Evolutionary conservation across 2,329 filamentous ascomycete species (phyloP).

Genomic region (Ambrosiella cleistominuta): DNA sequence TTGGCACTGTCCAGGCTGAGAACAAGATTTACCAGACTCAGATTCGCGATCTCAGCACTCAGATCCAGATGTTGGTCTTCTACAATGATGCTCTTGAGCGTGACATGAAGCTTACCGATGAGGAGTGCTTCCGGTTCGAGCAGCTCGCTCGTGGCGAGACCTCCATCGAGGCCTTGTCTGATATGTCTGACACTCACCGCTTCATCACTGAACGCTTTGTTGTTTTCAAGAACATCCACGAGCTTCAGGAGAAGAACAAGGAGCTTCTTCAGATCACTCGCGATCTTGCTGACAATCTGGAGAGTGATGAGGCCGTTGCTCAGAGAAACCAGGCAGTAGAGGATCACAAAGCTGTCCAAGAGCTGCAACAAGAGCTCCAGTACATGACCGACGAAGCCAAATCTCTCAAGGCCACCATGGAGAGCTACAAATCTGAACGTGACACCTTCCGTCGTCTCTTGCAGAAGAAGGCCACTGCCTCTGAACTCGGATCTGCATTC

Average conservation of each 20-base stretch:
- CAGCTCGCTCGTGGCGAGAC: slow-evolving; percentile 62
- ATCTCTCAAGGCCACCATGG: slow-evolving; percentile 64
- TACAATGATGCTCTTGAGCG: slow-evolving; percentile 71
- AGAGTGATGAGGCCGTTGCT: slow-evolving; percentile 68
- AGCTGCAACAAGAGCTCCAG: slow-evolving; percentile 53
- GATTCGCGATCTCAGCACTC: slow-evolving; percentile 71
- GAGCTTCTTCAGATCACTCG: slow-evolving; percentile 69
- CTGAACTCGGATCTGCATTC: slow-evolving; percentile 50
- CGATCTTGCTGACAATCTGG: slow-evolving; percentile 73
- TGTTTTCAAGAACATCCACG: slow-evolving; percentile 68
- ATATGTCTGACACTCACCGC: slow-evolving; percentile 67
- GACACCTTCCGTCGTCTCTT: slow-evolving; percentile 96
- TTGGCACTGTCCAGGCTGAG: slow-evolving; percentile 48
- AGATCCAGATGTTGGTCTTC: slow-evolving; percentile 79
- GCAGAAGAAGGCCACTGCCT: slow-evolving; percentile 46
- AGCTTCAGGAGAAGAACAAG: slow-evolving; percentile 76
- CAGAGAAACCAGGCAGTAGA: slow-evolving; percentile 44
- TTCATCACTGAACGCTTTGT: slow-evolving; percentile 84
- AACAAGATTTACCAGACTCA: slow-evolving; percentile 67
- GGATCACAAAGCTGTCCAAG: slow-evolving; percentile 55
- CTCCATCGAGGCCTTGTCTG: slow-evolving; percentile 49
- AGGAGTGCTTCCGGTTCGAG: slow-evolving; percentile 60
- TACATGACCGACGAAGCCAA: slow-evolving; percentile 70
- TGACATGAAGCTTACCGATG: slow-evolving; percentile 51
- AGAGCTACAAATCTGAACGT: slow-evolving; percentile 87